Base-by-base conservation (phyloP, 257 asterid genomes). In the Perilla frutescens region DNA sequence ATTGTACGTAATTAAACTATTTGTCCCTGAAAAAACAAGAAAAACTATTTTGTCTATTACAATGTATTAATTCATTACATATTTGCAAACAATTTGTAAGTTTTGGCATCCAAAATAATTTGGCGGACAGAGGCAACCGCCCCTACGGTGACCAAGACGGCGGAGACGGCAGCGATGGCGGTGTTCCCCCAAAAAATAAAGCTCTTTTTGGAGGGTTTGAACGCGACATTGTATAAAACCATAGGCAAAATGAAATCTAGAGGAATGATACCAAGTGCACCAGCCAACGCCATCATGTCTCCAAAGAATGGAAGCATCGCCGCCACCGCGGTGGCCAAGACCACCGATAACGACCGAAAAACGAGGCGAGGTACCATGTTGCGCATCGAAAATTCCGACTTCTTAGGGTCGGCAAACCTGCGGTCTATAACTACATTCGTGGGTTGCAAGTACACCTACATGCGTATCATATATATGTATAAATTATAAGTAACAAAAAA, bases 271-370 rank as follows among this genome's bases (percentile, higher is more conserved):
- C 92, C 96, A 20, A 88, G 81, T 10, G 96, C 91, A 40, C 96
- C 94, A 47, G 83, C 78, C 70, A 90, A 65, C 1, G 96, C 91
- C 90, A 87, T 83, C 45, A 90, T 87, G 70, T 88, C 96, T 8
- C 94, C 96, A 9, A 90, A 90, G 86, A 90, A 88, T 0, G 96
- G 96, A 4, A 90, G 73, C 96, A 90, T 90, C 3, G 96, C 94
- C 0, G 90, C 96, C 80, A 90, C 47, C 0, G 84, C 82, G 1
- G 94, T 79, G 15, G 92, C 90, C 4, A 72, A 1, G 37, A 58
- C 68, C 64, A 90, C 87, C 1, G 92, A 69, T 7, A 86, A 6
- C 0, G 96, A 87, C 29, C 96, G 76, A 50, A 83, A 78, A 1
- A 86, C 62, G 53, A 88, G 65, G 11, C 94, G 85, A 0, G 92